phyloP scores from a whole-genome alignment of 225 moss, liverwort and hornwort genomes.

The Pseudoscleropodium purum region DNA sequence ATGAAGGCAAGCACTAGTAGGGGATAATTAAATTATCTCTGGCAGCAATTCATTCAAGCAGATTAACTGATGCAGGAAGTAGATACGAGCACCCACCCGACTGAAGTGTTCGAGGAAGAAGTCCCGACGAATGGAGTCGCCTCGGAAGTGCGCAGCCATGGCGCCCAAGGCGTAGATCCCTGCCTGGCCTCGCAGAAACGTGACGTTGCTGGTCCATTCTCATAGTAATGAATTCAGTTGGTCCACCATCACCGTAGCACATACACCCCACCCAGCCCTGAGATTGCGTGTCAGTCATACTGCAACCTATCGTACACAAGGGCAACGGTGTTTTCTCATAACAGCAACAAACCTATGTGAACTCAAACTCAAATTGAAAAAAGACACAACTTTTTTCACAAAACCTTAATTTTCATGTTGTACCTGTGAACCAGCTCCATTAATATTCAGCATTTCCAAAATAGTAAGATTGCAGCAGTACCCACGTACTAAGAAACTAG shows the following conservation, averaged over 20 bases:
- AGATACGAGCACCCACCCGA: constrained; percentile 8
- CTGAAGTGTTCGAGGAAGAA: constrained; percentile 64
- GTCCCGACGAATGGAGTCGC: constrained; percentile 38
- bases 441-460: too few species aligned
- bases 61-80: background rate
- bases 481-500: too few species aligned
- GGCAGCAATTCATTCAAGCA: background rate
- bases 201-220: constrained; percentile 53
- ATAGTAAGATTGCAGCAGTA: too few species aligned
- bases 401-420: too few species aligned
- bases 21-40: background rate
- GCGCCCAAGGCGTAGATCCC: constrained; percentile 83
- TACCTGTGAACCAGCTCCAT: too few species aligned
- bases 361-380: too few species aligned
- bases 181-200: constrained; percentile 72
- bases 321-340: too few species aligned
- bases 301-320: background rate
- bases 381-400: too few species aligned
- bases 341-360: too few species aligned
- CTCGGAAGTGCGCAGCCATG: constrained; percentile 55
- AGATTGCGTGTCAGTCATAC: background rate
- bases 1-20: background rate
- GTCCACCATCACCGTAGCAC: background rate
- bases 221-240: background rate
- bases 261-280: background rate